phyloP scores from a whole-genome alignment of 2,329 filamentous ascomycete species.

The Chaetomium strumarium region DNA sequence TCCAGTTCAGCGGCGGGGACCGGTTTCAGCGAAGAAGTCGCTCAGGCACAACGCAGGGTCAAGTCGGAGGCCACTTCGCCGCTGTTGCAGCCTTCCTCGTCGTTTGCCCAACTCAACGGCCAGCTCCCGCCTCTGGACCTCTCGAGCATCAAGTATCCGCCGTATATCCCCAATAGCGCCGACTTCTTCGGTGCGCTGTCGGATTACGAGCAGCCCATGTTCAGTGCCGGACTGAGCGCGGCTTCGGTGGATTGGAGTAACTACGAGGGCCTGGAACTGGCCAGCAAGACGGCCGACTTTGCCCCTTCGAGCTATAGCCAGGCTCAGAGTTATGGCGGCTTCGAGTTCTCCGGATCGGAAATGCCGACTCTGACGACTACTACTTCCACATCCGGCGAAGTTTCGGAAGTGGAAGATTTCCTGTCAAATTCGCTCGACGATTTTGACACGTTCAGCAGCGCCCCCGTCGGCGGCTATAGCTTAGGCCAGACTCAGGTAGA shows the following conservation, averaged over 20 bases:
- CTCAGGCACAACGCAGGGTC: slow-evolving; percentile 45
- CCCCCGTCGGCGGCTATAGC: slow-evolving; percentile 41
- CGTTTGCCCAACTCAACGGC: slow-evolving; percentile 47
- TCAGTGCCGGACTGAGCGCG: slow-evolving; percentile 56
- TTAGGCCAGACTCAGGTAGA: slow-evolving; percentile 41
- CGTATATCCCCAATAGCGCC: slow-evolving; percentile 43
- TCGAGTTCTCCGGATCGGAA: slow-evolving; percentile 50
- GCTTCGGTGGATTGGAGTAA: slow-evolving; percentile 50
- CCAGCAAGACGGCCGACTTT: slow-evolving; percentile 42
- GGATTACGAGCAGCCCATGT: slow-evolving; percentile 52
- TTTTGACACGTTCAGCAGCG: slow-evolving; percentile 38
- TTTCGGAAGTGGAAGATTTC: slow-evolving; percentile 61
- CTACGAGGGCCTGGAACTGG: slow-evolving; percentile 46
- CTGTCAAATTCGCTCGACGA: slow-evolving; percentile 37
- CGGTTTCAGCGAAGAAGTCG: slow-evolving; percentile 32
- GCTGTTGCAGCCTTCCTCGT: slow-evolving; percentile 39
- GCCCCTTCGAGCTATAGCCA: slow-evolving; percentile 51
- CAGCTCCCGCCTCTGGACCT: slow-evolving; percentile 55
- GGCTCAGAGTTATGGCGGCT: slow-evolving; percentile 47
- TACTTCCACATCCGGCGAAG: slow-evolving; percentile 61
- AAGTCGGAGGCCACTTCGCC: slow-evolving; percentile 60
- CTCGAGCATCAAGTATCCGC: slow-evolving; percentile 47
- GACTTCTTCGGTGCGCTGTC: slow-evolving; percentile 48
- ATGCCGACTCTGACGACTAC: slow-evolving; percentile 50
- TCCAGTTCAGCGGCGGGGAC: slow-evolving; percentile 34